A percentile compares a stretch with the other conserved stretches of the same genome.
These are phyloP conservation scores for Sisymbrium altissimum DNA, from an alignment of 345 rosid genomes.

Conservation along the genomic window DNA sequence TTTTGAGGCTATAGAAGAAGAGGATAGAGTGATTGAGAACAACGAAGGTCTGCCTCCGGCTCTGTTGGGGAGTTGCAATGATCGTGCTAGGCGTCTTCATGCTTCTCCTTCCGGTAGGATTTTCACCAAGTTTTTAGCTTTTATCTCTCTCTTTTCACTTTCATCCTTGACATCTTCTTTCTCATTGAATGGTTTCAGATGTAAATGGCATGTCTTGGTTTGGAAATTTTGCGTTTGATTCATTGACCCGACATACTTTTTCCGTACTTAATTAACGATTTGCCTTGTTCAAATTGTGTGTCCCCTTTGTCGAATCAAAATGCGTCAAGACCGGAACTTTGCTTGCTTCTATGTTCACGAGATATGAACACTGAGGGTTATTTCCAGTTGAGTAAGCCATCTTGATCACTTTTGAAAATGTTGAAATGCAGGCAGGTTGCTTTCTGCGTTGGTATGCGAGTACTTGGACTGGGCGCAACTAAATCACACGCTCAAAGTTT, in stretches of 20 bases:
- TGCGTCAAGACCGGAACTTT: background rate
- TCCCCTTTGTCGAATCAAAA: background rate
- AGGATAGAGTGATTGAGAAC: constrained; percentile 71
- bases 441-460: constrained; percentile 85
- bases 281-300: background rate
- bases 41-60: constrained; percentile 89
- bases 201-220: background rate
- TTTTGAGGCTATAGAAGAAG: constrained; percentile 98
- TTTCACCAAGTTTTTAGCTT: background rate
- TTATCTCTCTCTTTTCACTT: background rate
- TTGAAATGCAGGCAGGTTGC: constrained; percentile 70
- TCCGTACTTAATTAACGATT: background rate
- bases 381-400: background rate
- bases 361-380: background rate
- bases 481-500: constrained; percentile 87
- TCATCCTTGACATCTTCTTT: background rate
- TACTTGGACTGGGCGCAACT: constrained; percentile 98
- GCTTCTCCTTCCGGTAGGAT: constrained; percentile 79
- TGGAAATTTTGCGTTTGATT: background rate
- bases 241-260: background rate
- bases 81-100: constrained; percentile 88
- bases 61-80: constrained; percentile 91
- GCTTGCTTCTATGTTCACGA: background rate
- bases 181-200: background rate
- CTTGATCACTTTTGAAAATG: background rate